These are phyloP conservation scores for Globisporangium yorkense DNA, from an alignment of 352 stramenopile species.

Conservation along the genomic window DNA sequence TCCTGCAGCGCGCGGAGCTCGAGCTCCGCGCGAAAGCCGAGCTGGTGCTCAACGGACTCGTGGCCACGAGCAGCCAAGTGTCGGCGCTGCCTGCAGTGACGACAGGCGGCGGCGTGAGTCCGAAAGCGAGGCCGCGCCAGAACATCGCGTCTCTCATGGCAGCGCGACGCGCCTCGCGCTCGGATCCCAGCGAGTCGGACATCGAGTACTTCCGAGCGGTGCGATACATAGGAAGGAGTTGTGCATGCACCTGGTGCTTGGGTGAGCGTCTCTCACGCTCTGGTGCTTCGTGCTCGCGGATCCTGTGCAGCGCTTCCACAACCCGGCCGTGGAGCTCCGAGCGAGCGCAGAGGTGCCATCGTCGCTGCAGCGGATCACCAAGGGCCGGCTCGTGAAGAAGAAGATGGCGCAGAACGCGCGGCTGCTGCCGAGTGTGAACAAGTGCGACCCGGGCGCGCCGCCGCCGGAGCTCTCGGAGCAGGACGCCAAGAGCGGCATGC, in stretches of 20 bases:
- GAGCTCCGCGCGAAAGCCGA: conserved; percentile 79
- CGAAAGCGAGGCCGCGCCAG: conserved; percentile 3
- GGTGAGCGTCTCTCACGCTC: not conserved
- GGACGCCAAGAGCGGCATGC: conserved; percentile 55
- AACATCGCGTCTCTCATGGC: conserved; percentile 18
- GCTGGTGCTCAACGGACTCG: conserved; percentile 64
- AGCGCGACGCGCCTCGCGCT: conserved; percentile 1
- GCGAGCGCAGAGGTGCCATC: conserved; percentile 8
- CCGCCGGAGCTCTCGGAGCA: conserved; percentile 46
- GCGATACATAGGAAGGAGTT: not conserved
- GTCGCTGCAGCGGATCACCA: conserved; percentile 17
- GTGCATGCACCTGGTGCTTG: not conserved
- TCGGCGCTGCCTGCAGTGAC: conserved; percentile 17
- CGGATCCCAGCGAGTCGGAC: conserved; percentile 14
- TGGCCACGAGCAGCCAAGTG: conserved; percentile 35
- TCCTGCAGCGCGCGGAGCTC: conserved; percentile 58
- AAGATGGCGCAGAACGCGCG: conserved; percentile 52
- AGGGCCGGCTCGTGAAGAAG: conserved; percentile 41
- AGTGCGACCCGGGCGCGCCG: conserved; percentile 46
- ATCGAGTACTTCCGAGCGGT: conserved; percentile 49
- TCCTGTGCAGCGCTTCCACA: conserved; percentile 28
- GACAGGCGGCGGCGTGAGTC: conserved; percentile 7
- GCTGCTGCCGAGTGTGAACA: conserved; percentile 66
- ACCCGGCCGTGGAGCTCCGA: conserved; percentile 27
- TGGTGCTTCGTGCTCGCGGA: not conserved